Conservation (phyloP, 2,329 filamentous ascomycete genomes). For the Macroventuria anomochaeta region DNA sequence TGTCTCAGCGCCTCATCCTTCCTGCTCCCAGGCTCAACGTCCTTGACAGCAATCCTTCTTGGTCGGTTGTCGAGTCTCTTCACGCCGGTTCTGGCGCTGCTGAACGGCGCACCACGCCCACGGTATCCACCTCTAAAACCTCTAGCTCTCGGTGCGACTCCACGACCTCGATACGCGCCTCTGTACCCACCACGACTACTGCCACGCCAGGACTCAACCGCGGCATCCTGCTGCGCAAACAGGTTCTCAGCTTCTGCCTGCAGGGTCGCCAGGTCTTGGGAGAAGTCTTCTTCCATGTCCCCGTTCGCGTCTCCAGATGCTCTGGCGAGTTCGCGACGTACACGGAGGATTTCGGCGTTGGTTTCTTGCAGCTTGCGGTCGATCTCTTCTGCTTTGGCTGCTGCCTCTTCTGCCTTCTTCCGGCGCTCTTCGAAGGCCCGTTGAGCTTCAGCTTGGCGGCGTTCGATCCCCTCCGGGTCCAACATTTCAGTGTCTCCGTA, state of each 20-base stretch:
- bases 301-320: constrained; percentile 33
- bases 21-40: constrained; percentile 65
- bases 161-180: constrained; percentile 19
- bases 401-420: constrained; percentile 67
- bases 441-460: constrained; percentile 75
- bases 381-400: constrained; percentile 67
- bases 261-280: constrained; percentile 30
- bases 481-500: constrained; percentile 57
- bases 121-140: constrained; percentile 52
- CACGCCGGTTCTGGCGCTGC: constrained; percentile 54
- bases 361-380: constrained; percentile 69
- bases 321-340: constrained; percentile 68
- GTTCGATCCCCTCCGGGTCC: constrained; percentile 72
- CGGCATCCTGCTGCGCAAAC: constrained; percentile 63
- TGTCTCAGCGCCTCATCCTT: constrained; percentile 74
- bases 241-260: constrained; percentile 65
- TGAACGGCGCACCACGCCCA: constrained; percentile 50
- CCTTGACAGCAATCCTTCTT: constrained; percentile 69
- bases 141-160: constrained; percentile 48
- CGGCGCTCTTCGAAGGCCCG: constrained; percentile 70
- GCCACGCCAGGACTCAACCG: constrained; percentile 22
- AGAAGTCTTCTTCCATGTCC: constrained; percentile 20
- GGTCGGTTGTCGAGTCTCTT: constrained; percentile 77
- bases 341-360: constrained; percentile 67
- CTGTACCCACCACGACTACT: constrained; percentile 38